These are phyloP conservation scores for Spathaspora arborariae DNA, from an alignment of 805 yeast species.

Conservation along the genomic window DNA sequence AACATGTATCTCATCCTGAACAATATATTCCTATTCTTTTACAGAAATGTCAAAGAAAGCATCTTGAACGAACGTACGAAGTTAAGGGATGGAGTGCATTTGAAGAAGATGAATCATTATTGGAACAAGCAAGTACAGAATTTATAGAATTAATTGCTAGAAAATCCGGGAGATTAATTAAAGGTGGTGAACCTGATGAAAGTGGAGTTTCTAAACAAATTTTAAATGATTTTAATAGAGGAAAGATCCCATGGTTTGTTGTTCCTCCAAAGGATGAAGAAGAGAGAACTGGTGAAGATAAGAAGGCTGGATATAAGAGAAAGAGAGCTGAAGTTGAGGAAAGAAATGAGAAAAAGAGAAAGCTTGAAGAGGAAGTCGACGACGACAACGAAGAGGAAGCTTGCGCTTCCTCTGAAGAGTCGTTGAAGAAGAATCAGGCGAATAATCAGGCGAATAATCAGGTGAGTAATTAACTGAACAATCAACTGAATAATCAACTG, in stretches of 20 bases:
- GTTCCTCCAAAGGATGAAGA: constrained; percentile 81
- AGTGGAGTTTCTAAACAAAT: constrained; percentile 86
- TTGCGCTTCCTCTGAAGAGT: no score
- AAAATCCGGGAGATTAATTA: constrained; percentile 86
- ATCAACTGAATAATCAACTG: not conserved
- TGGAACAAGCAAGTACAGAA: constrained; percentile 48
- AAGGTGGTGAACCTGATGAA: constrained; percentile 98
- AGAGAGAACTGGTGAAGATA: constrained; percentile 54
- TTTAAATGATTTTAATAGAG: constrained; percentile 92
- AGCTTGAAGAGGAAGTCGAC: constrained; percentile 19
- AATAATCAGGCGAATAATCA: not conserved
- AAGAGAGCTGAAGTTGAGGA: constrained; percentile 49
- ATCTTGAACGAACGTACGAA: constrained; percentile 93
- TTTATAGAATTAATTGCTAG: constrained; percentile 89
- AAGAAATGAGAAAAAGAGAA: constrained; percentile 17
- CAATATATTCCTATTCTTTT: constrained; percentile 88
- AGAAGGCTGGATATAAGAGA: constrained; percentile 50
- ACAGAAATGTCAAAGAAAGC: constrained; percentile 80
- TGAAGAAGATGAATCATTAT: constrained; percentile 45
- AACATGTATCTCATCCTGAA: constrained; percentile 92
- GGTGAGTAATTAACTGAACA: not conserved
- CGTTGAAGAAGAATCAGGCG: not conserved
- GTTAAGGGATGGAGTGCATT: constrained; percentile 76
- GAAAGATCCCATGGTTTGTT: constrained; percentile 97
- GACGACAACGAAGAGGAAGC: constrained; percentile 15